Base-by-base conservation (phyloP, 140 eudicot species). In the Erigeron philadelphicus region DNA sequence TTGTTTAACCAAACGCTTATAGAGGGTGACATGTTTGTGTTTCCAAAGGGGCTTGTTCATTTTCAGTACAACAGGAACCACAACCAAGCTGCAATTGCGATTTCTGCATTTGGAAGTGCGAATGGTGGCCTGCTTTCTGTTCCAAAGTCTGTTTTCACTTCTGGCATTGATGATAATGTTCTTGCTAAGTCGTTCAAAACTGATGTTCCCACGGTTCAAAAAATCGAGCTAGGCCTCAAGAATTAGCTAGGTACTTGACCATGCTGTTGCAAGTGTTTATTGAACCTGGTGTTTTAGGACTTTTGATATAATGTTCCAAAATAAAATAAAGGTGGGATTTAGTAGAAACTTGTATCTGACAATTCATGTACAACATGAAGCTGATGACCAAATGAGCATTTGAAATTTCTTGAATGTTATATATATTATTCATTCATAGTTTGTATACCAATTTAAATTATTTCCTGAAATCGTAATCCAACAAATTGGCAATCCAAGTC, bases 11-110 rank as follows among this genome's bases (percentile, higher is more conserved):
- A 79, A 19, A 79, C 79, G 9, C 83, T 79, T 68, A 49, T 25
- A 12, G 54, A 4, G 9, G 88, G 87, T 0, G 88, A 85, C 43
- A 19, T 82, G 35, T 79, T 82, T 53, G 66, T 79, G 68, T 79
- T 79, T 47, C 83, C 83, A 3, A 79, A 79, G 56, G 83, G 83
- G 1, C 83, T 79, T 63, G 68, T 73, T 61, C 83, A 79, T 53
- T 79, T 67, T 59, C 78, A 78, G 74, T 72, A 66, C 18, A 78
- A 78, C 15, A 61, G 78, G 65, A 78, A 78, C 47, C 82, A 78
- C 11, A 72, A 72, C 42, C 53, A 72, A 3, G 68, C 82, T 11
- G 78, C 75, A 0, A 72, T 78, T 3, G 82, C 78, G 42, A 43
- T 78, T 38, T 78, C 82, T 11, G 54, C 82, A 3, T 78, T 78